Evolutionary conservation across 768 basidiomycete genomes (phyloP).

Genomic region (Leccinum variicolor): DNA sequence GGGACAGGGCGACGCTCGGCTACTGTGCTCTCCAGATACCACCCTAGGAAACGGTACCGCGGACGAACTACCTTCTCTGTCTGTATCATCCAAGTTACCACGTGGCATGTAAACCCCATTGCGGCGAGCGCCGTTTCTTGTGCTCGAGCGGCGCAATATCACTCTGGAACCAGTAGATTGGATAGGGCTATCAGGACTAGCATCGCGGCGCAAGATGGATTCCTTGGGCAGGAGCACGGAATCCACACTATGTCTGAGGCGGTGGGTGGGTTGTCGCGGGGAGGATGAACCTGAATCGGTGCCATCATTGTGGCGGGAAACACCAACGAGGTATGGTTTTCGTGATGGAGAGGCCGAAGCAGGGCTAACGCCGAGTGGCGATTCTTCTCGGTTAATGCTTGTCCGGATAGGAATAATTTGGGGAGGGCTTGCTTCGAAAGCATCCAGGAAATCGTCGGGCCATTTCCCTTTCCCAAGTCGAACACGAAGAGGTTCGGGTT

Average conservation of each 20-base stretch:
- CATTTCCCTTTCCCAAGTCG: constrained; percentile 76
- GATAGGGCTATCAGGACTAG: constrained; percentile 53
- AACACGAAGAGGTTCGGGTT: constrained; percentile 38
- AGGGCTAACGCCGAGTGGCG: constrained; percentile 26
- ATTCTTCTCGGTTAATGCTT: constrained; percentile 20
- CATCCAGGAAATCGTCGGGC: constrained; percentile 78
- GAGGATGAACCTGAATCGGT: constrained; percentile 37
- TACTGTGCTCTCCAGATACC: constrained; percentile 48
- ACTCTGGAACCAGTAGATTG: constrained; percentile 39
- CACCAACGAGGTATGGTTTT: constrained; percentile 53
- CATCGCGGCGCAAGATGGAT: constrained; percentile 45
- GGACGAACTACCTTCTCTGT: constrained; percentile 34
- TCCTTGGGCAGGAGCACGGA: constrained; percentile 48
- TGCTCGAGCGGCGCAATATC: constrained; percentile 56
- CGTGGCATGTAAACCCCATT: constrained; percentile 48
- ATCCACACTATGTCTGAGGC: constrained; percentile 64
- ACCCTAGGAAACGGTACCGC: constrained; percentile 67
- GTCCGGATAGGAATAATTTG: constrained; percentile 29
- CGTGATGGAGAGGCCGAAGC: constrained; percentile 47
- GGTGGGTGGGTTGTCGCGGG: constrained; percentile 57
- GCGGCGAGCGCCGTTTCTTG: constrained; percentile 45
- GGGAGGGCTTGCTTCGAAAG: constrained; percentile 38
- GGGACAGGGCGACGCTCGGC: constrained; percentile 35
- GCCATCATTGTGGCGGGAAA: constrained; percentile 44
- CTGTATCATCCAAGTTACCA: constrained; percentile 33